These are phyloP conservation scores for Plenodomus tracheiphilus DNA, from an alignment of 2,329 filamentous ascomycete species.

Conservation along the genomic window DNA sequence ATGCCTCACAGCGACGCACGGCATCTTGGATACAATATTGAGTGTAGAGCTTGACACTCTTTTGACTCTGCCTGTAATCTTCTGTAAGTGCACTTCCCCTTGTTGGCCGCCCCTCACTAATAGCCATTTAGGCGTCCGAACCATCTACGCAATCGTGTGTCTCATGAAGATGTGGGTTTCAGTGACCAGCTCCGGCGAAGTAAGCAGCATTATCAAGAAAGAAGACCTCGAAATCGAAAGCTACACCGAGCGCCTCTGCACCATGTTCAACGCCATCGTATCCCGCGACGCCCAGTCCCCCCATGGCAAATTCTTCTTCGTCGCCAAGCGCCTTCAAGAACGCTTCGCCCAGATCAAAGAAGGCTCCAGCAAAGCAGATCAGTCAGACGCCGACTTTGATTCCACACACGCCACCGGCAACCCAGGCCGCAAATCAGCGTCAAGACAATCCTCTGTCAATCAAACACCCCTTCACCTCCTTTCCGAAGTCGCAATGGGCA, in stretches of 20 bases:
- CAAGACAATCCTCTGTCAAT: conserved; percentile 33
- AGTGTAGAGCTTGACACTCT: conserved; percentile 51
- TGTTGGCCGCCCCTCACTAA: conserved; percentile 17
- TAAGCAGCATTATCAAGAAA: conserved; percentile 54
- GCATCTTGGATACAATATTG: conserved; percentile 54
- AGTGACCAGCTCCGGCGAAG: conserved; percentile 53
- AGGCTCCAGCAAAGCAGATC: conserved; percentile 41
- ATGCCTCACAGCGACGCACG: conserved; percentile 51
- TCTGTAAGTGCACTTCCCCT: conserved; percentile 36
- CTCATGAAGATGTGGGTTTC: conserved; percentile 65
- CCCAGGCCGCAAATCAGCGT: conserved; percentile 12
- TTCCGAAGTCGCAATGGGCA: conserved; percentile 47
- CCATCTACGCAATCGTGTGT: conserved; percentile 60
- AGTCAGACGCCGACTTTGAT: conserved; percentile 25
- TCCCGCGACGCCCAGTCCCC: conserved; percentile 47
- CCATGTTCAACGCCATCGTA: conserved; percentile 50
- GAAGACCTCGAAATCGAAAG: conserved; percentile 53
- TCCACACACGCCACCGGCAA: conserved; percentile 21
- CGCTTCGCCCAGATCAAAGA: conserved; percentile 51
- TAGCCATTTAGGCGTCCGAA: conserved; percentile 51
- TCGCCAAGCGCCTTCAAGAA: conserved; percentile 50
- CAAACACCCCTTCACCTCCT: conserved; percentile 45
- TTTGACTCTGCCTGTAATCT: conserved; percentile 50
- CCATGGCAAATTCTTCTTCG: conserved; percentile 53
- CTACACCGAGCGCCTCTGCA: conserved; percentile 51